Conservation (phyloP, 2,329 filamentous ascomycete genomes). For the Fusarium nurragi region DNA sequence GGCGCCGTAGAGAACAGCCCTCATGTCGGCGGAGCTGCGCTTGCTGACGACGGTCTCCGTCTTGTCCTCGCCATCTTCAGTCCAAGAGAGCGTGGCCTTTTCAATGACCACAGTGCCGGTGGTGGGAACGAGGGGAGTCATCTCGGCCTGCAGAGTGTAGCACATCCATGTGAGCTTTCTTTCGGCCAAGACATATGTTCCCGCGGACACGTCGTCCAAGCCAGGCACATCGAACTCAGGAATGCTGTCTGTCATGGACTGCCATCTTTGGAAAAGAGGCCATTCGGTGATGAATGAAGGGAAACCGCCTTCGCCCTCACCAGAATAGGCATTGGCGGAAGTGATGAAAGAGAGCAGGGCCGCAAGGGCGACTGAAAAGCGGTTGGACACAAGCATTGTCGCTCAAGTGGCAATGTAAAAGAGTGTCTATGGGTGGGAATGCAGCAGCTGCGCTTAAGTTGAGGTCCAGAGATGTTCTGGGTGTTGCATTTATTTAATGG, state of each 20-base stretch:
- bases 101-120: background rate
- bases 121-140: background rate
- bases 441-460: background rate
- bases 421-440: background rate
- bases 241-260: background rate
- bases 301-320: background rate
- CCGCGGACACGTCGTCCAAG: background rate
- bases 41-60: conserved; percentile 10
- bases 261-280: background rate
- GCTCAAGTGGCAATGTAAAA: background rate
- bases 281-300: conserved; percentile 9
- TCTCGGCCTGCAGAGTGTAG: conserved; percentile 2
- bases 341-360: conserved; percentile 1
- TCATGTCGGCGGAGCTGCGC: conserved; percentile 1
- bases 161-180: conserved; percentile 17
- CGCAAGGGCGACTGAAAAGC: conserved; percentile 17
- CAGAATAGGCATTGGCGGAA: background rate
- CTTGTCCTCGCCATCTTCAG: background rate
- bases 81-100: background rate
- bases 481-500: conserved; percentile 23
- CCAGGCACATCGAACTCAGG: conserved; percentile 6
- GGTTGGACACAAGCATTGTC: conserved; percentile 11
- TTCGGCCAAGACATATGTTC: background rate
- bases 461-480: background rate
- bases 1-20: conserved; percentile 1